These are phyloP conservation scores for Breynia disticha DNA, from an alignment of 441 rosid species.

Conservation along the genomic window DNA sequence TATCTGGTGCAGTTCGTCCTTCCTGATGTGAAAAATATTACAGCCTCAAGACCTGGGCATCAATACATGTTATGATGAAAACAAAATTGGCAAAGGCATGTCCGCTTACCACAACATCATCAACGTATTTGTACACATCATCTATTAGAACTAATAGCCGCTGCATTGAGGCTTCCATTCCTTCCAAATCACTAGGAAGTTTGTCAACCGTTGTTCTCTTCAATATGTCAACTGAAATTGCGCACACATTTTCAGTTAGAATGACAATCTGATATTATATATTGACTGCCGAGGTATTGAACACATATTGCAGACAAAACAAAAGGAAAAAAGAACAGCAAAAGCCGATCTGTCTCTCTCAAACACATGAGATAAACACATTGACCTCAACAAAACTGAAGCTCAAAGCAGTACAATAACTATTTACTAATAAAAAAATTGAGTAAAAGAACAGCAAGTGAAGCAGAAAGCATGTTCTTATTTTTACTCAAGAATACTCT, in stretches of 20 bases:
- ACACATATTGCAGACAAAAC: too few species aligned
- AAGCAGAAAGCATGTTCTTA: too few species aligned
- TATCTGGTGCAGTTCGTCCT: conserved; percentile 57
- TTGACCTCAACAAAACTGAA: too few species aligned
- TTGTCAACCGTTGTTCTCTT: conserved; percentile 65
- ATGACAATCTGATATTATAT: too few species aligned
- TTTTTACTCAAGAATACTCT: too few species aligned
- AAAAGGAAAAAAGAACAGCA: too few species aligned
- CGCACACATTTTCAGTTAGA: conserved; percentile 1
- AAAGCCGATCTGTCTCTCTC: too few species aligned
- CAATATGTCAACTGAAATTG: conserved; percentile 50
- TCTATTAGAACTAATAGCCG: conserved; percentile 55
- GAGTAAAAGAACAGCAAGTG: too few species aligned
- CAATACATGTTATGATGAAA: conserved; percentile 4
- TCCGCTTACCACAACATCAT: conserved; percentile 55
- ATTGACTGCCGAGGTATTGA: too few species aligned
- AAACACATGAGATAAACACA: too few species aligned
- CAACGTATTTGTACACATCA: conserved; percentile 68
- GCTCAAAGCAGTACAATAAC: too few species aligned
- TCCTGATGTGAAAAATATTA: conserved; percentile 34
- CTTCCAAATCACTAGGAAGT: conserved; percentile 87
- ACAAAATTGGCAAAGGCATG: not conserved
- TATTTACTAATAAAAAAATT: too few species aligned
- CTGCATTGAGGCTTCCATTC: conserved; percentile 87
- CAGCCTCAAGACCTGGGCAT: not conserved